Percentiles rank a stretch among this genome's conserved stretches.
These are phyloP conservation scores for Rosa multiflora DNA, from an alignment of 306 rosid genomes.

Conservation along the genomic window DNA sequence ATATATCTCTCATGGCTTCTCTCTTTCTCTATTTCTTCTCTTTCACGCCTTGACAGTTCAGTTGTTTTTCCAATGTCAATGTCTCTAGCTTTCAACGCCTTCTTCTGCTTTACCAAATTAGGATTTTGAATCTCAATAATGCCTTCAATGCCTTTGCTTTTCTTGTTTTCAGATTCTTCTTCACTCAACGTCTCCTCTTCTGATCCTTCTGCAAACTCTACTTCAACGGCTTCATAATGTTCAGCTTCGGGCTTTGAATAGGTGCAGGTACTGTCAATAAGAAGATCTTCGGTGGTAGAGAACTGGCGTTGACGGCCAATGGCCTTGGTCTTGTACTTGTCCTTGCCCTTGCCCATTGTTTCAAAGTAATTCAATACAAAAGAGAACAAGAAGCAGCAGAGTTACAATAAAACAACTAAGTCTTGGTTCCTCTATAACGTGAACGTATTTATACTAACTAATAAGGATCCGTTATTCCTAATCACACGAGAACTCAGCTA, in stretches of 20 bases:
- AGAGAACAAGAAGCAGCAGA: not conserved
- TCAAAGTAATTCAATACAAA: not conserved
- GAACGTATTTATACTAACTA: not conserved
- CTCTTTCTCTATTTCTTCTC: constrained; percentile 89
- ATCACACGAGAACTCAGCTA: not conserved
- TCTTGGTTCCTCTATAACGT: not conserved
- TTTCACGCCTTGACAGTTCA: constrained; percentile 95
- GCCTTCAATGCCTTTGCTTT: constrained; percentile 64
- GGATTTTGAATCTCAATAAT: constrained; percentile 89
- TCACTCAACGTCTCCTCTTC: constrained; percentile 47
- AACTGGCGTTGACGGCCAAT: constrained; percentile 78
- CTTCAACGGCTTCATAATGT: constrained; percentile 28
- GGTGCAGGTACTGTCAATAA: constrained; percentile 18
- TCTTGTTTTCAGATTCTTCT: constrained; percentile 64
- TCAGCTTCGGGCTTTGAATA: constrained; percentile 46
- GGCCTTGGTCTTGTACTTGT: constrained; percentile 81
- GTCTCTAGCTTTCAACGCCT: constrained; percentile 56
- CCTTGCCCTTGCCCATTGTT: constrained; percentile 68
- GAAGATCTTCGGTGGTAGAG: constrained; percentile 71
- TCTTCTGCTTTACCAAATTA: constrained; percentile 75
- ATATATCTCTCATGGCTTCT: constrained; percentile 78
- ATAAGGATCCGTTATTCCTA: not conserved
- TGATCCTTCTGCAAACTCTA: constrained; percentile 28
- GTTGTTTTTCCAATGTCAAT: constrained; percentile 69
- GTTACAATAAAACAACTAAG: not conserved